Evolutionary conservation across 257 asterid species (phyloP).

Genomic region (Solanum etuberosum): DNA sequence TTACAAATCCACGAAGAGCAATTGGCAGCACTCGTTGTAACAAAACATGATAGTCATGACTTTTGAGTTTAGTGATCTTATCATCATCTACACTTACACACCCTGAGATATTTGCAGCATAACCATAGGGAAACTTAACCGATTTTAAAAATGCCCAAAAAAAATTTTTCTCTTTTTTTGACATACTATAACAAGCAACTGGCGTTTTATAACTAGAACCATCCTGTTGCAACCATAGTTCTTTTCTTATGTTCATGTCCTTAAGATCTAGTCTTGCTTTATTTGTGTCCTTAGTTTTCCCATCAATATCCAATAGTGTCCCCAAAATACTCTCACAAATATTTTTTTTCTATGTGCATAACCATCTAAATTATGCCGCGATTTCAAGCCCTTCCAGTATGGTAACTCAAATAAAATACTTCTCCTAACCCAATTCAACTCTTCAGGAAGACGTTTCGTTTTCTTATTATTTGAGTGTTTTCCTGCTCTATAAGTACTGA

Average conservation of each 20-base stretch:
- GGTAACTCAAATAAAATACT: background rate
- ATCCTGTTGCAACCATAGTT: background rate
- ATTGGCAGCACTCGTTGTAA: background rate
- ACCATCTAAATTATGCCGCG: background rate
- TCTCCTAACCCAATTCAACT: background rate
- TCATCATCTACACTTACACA: background rate
- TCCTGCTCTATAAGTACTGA: background rate
- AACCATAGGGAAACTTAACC: background rate
- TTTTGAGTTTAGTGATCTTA: background rate
- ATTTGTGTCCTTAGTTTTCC: background rate
- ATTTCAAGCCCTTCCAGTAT: background rate
- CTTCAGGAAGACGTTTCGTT: background rate
- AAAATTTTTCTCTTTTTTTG: background rate
- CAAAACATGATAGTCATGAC: background rate
- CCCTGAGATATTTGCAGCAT: slow-evolving; percentile 1
- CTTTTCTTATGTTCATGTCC: background rate
- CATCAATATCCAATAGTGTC: background rate
- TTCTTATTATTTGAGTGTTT: background rate
- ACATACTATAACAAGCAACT: background rate
- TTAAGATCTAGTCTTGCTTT: background rate
- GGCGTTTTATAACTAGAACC: background rate
- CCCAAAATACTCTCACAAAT: background rate
- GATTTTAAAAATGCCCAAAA: background rate
- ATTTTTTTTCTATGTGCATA: slow-evolving; percentile 1
- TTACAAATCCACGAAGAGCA: background rate